These are phyloP conservation scores for Bipolaris sorokiniana DNA, from an alignment of 2,329 filamentous ascomycete species.

Conservation along the genomic window DNA sequence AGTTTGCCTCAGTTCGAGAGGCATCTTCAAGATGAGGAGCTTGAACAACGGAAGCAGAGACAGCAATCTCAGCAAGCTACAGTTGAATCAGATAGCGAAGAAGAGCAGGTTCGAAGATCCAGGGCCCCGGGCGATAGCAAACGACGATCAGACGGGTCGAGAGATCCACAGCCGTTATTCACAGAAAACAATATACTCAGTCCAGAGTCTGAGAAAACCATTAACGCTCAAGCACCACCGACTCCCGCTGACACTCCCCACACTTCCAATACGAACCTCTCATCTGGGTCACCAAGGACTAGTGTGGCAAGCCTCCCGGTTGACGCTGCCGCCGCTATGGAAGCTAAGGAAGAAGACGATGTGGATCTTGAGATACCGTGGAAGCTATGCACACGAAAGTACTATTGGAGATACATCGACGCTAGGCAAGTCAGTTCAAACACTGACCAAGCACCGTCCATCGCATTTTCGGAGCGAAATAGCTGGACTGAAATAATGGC, in stretches of 20 bases:
- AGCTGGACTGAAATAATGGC: conserved; percentile 47
- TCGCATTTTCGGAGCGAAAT: conserved; percentile 37
- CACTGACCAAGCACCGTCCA: conserved; percentile 33
- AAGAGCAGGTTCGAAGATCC: conserved; percentile 26
- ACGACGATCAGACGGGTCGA: conserved; percentile 23
- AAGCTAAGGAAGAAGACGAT: conserved; percentile 41
- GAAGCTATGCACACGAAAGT: conserved; percentile 39
- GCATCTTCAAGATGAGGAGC: conserved; percentile 33
- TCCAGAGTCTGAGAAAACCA: conserved; percentile 25
- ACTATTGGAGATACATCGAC: conserved; percentile 48
- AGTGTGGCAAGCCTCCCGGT: conserved; percentile 38
- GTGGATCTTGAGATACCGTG: conserved; percentile 47
- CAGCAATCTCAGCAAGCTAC: conserved; percentile 41
- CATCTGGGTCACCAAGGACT: conserved; percentile 33
- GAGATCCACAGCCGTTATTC: conserved; percentile 38
- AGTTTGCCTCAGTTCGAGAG: conserved; percentile 40
- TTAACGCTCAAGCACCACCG: conserved; percentile 31
- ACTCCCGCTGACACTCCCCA: conserved; percentile 37
- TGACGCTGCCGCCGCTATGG: conserved; percentile 40
- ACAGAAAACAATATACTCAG: conserved; percentile 33
- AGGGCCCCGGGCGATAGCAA: conserved; percentile 18
- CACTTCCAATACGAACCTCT: conserved; percentile 24
- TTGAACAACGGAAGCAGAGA: conserved; percentile 28
- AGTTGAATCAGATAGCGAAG: conserved; percentile 46
- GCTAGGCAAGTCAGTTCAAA: conserved; percentile 40